Evolutionary conservation across 148 eudicot genomes (phyloP), one percentile per base, ranked within the genome.

Genomic region (Heliosperma pusillum): DNA sequence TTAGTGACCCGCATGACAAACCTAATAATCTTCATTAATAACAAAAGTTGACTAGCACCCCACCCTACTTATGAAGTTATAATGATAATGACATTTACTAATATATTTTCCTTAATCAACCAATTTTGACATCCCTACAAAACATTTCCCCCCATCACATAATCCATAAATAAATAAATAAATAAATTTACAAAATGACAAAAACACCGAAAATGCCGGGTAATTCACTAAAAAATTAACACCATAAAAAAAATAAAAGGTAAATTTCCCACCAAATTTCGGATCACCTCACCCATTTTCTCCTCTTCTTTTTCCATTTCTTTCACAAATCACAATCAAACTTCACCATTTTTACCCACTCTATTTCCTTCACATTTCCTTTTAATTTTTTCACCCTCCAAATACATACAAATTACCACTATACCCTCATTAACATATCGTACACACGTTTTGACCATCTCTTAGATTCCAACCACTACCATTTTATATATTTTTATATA

Each of bases 241-340:
- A 13, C 20, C 24, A 15, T 15, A 1, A 74, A 62, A 36, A 4
- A 5, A 36, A 36, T 1, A 4, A 36, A 3, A 9, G 27, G n/a
- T 42, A 69, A 20, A 22, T 45, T 64, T 55, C 36, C 62, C 75
- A 73, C 82, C 56, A 79, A 76, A 50, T 76, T 62, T 45, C 78
- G 85, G 85, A 83, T 80, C 85, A 80, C 85, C 85, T 77, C 78
- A 62, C 26, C 33, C 68, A 24, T 36, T 73, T 62, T 68, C n/a
- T 62, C 72, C n/a, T 52, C 55, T 77, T 24, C 66, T 19, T 76
- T n/a, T n/a, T n/a, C n/a, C n/a, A n/a, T n/a, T n/a, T 19, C 58
- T 68, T 69, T 60, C 58, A 69, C 74, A 36, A 36, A 36, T 36
- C 42, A 36, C 79, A 30, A 12, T 25, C 33, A 57, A 10, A 56